These are phyloP conservation scores for Anethum foeniculum DNA, from an alignment of 140 eudicot genomes.

Conservation along the genomic window DNA sequence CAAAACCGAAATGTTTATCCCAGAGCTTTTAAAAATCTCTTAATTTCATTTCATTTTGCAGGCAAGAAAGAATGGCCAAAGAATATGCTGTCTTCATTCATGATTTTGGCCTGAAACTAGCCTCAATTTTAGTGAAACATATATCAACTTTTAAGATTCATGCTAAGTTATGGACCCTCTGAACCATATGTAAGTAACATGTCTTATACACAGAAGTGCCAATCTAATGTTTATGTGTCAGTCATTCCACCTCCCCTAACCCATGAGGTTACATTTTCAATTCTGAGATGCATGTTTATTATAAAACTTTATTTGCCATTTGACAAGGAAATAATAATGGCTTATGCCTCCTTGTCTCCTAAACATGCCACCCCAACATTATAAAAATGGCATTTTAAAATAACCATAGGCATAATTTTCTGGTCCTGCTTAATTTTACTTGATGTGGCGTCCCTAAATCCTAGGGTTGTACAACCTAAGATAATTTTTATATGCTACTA, in stretches of 20 bases:
- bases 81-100: constrained; percentile 14
- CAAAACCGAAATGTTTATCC: no score
- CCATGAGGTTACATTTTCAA: constrained; percentile 16
- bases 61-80: constrained; percentile 5
- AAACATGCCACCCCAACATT: constrained; percentile 20
- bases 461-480: constrained; percentile 13
- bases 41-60: not conserved
- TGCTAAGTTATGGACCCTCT: not conserved
- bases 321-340: constrained; percentile 8
- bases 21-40: not conserved
- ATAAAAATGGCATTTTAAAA: constrained; percentile 2
- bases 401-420: constrained; percentile 17
- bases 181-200: constrained; percentile 7
- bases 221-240: constrained; percentile 4
- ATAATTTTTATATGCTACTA: constrained; percentile 16
- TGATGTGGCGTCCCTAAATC: not conserved
- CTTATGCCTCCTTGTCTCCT: constrained; percentile 34
- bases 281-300: constrained; percentile 13
- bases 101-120: not conserved
- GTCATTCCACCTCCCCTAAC: constrained; percentile 11
- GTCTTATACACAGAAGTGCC: constrained; percentile 3
- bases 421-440: constrained; percentile 12
- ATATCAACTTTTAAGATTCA: not conserved
- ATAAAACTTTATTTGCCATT: not conserved
- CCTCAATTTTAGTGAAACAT: constrained; percentile 4